A percentile compares a stretch with the other conserved stretches of the same genome.
phyloP scores from a whole-genome alignment of 495 filamentous ascomycete species.

The Neurospora sp. region DNA sequence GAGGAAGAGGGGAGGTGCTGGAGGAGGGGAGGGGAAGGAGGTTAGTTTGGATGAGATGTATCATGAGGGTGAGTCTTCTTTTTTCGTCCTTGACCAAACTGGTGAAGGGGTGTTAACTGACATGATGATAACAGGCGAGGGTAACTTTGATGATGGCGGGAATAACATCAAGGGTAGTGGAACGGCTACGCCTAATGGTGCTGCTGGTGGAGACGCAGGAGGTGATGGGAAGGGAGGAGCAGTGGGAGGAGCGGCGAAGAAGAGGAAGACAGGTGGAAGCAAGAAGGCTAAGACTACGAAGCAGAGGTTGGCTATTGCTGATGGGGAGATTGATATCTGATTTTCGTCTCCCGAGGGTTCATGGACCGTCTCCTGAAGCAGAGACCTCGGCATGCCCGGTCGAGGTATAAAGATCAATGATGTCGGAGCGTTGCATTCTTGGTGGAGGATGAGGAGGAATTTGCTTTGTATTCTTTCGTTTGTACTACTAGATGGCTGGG shows the following conservation, averaged over 20 bases:
- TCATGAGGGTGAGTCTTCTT: conserved; percentile 70
- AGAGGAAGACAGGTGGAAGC: conserved; percentile 44
- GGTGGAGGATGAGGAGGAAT: neutral
- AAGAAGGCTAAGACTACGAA: conserved; percentile 92
- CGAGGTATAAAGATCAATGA: neutral
- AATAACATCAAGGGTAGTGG: conserved; percentile 60
- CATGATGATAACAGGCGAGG: conserved; percentile 61
- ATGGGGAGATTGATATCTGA: conserved; percentile 49
- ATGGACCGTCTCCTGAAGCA: too few species aligned
- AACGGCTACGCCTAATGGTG: conserved; percentile 66
- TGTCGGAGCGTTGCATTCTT: neutral
- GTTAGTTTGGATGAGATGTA: conserved; percentile 94
- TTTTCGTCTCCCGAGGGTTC: neutral
- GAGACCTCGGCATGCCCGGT: too few species aligned
- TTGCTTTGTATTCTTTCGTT: neutral
- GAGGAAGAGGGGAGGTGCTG: conserved; percentile 26
- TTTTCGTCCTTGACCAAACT: neutral
- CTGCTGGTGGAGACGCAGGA: conserved; percentile 44
- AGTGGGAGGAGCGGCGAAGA: conserved; percentile 39
- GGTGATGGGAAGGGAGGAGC: conserved; percentile 36
- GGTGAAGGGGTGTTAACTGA: conserved; percentile 8
- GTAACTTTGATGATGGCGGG: conserved; percentile 68
- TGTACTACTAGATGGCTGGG: neutral
- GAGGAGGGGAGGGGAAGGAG: conserved; percentile 32
- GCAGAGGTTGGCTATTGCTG: conserved; percentile 77